These are phyloP conservation scores for Porogramme epimiltina DNA, from an alignment of 1,284 basidiomycete species.

Conservation along the genomic window DNA sequence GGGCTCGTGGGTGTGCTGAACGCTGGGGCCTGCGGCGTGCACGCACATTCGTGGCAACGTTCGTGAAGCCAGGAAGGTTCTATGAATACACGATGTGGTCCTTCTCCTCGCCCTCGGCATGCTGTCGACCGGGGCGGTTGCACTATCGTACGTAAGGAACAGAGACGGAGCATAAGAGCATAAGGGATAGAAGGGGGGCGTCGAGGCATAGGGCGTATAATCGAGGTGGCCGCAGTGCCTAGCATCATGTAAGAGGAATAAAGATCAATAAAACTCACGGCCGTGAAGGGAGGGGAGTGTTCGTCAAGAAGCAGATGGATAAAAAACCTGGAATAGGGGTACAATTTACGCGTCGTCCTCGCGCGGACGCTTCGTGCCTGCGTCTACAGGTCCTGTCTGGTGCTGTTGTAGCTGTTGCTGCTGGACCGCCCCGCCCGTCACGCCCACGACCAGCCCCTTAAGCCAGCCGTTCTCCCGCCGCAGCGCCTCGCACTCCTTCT, in stretches of 20 bases:
- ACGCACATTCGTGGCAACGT: too few relatives aligned
- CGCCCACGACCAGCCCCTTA: conserved; percentile 90
- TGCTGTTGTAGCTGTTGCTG: conserved; percentile 27
- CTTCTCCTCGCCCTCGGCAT: conserved; percentile 17
- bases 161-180: neutral
- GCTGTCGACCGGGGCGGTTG: neutral
- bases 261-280: conserved; percentile 8
- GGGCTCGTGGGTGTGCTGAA: too few relatives aligned
- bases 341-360: conserved; percentile 14
- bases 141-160: neutral
- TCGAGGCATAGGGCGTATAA: neutral
- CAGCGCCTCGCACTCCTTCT: conserved; percentile 89
- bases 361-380: conserved; percentile 15
- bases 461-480: conserved; percentile 95
- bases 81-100: conserved; percentile 23
- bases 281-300: neutral
- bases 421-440: conserved; percentile 63
- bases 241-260: neutral
- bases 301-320: neutral
- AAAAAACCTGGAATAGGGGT: neutral
- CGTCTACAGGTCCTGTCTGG: neutral
- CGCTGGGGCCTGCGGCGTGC: too few relatives aligned
- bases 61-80: conserved; percentile 8
- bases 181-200: neutral
- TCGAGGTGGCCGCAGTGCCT: neutral